Evolutionary conservation across 1,284 basidiomycete genomes (phyloP).

Genomic region (Anthracocystis setariae): DNA sequence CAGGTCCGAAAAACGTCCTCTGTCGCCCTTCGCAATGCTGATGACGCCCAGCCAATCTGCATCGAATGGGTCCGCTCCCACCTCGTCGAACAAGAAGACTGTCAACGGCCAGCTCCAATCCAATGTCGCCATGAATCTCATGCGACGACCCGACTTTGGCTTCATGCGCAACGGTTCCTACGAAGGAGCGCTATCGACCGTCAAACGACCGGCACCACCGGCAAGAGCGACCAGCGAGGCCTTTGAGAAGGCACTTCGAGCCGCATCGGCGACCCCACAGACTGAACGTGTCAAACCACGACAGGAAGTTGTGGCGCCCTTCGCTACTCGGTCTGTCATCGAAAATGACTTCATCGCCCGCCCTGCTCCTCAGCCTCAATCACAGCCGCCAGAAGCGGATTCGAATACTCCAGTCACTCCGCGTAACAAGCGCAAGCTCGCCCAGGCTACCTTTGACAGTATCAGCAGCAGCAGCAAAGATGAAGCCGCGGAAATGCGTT

Average conservation of each 20-base stretch:
- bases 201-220: constrained; percentile 24
- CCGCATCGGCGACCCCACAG: constrained; percentile 30
- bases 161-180: constrained; percentile 40
- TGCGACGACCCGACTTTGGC: constrained; percentile 38
- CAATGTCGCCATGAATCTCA: constrained; percentile 7
- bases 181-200: constrained; percentile 14
- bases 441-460: not conserved
- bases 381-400: constrained; percentile 1
- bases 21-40: constrained; percentile 20
- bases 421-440: constrained; percentile 19
- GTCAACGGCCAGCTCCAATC: constrained; percentile 13
- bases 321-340: constrained; percentile 44
- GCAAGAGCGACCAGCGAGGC: constrained; percentile 37
- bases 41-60: constrained; percentile 13
- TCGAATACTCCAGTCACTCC: constrained; percentile 6
- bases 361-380: constrained; percentile 7
- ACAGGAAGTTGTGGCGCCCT: constrained; percentile 29
- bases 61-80: not conserved
- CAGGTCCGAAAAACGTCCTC: constrained; percentile 22
- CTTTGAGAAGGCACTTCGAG: constrained; percentile 40
- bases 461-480: not conserved
- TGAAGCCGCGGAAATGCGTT: constrained; percentile 1
- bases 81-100: constrained; percentile 25
- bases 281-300: constrained; percentile 30
- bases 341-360: constrained; percentile 37